Base-by-base conservation (phyloP, 495 filamentous ascomycete species). In the Tuber calosporum region DNA sequence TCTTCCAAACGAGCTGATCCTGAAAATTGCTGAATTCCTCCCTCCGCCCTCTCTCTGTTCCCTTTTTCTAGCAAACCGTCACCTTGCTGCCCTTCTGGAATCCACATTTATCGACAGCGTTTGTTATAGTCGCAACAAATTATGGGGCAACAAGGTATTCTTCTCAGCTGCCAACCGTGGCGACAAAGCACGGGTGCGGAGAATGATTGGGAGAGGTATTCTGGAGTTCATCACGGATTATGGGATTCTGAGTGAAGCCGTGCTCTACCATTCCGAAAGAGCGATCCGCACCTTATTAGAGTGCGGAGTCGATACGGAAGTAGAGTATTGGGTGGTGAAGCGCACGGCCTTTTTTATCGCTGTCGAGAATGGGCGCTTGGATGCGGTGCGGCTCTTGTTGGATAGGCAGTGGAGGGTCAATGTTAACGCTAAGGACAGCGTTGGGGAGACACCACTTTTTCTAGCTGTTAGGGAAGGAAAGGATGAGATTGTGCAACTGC, bases 371-470 rank as follows among this genome's bases (percentile, higher is more conserved):
- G 53, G 53, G 53, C 53, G 53, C 53, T 62, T 62, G 53, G 53
- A 62, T 34, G 53, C 30, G 26, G 53, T 62, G 53, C 53, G 53
- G 53, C 30, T 62, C 26, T 62, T 62, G 53, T 62, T 62, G 13
- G 53, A 62, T 34, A 30, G 53, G 53, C 53, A 9, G 13, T 62
- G 53, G 53, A 62, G 26, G 53, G 53, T 62, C 26, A 62, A 62
- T 34, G 53, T 62, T 30, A 62, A 62, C 26, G 53, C 53, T 62
- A 62, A 62, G 53, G 53, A 62, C 19, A 62, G 26, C 26, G 34
- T 62, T 62, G 53, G 53, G 34, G 53, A 62, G 53, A 62, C 53
- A 30, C 53, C 53, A 62, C 53, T 62, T 62, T 62, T 62, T 62
- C 53, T 62, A 6, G 53, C 53, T 34, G 53, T 62, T 62, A 62